Evolutionary conservation across 306 rosid species (phyloP).

Genomic region (Inga oerstediana): DNA sequence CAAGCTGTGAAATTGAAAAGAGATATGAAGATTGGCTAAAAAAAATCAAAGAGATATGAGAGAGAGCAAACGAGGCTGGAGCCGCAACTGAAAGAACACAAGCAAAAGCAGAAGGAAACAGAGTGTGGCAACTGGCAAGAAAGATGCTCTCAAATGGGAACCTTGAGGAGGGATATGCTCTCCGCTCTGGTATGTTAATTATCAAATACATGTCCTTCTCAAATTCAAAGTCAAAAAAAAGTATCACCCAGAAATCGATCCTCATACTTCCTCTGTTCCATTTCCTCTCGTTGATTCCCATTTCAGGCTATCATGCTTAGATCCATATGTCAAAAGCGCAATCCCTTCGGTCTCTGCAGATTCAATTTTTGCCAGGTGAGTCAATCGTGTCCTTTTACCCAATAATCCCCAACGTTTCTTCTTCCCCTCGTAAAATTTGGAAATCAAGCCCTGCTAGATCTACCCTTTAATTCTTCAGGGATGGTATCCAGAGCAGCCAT

Average conservation of each 20-base stretch:
- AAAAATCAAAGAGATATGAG: too few species aligned
- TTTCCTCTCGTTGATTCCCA: not conserved
- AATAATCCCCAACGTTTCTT: not conserved
- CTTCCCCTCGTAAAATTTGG: not conserved
- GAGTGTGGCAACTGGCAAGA: not conserved
- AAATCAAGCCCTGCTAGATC: constrained; percentile 33
- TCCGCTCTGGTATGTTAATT: not conserved
- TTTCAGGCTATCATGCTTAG: constrained; percentile 3
- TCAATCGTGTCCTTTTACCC: not conserved
- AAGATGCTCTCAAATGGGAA: constrained; percentile 44
- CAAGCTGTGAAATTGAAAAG: not conserved
- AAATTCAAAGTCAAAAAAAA: constrained; percentile 1
- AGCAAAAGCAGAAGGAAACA: not conserved
- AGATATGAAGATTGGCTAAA: too few species aligned
- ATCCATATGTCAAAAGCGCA: constrained; percentile 35
- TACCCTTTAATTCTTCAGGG: constrained; percentile 33
- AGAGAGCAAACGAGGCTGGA: not conserved
- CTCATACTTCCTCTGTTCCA: not conserved
- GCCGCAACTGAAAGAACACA: not conserved
- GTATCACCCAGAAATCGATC: not conserved
- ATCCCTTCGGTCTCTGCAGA: constrained; percentile 16
- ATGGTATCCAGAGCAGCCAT: constrained; percentile 59
- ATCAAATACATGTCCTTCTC: not conserved
- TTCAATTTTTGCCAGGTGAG: constrained; percentile 40
- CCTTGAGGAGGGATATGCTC: constrained; percentile 45